phyloP scores from a whole-genome alignment of 2,329 filamentous ascomycete species.

The Colletotrichum cordylinicola region DNA sequence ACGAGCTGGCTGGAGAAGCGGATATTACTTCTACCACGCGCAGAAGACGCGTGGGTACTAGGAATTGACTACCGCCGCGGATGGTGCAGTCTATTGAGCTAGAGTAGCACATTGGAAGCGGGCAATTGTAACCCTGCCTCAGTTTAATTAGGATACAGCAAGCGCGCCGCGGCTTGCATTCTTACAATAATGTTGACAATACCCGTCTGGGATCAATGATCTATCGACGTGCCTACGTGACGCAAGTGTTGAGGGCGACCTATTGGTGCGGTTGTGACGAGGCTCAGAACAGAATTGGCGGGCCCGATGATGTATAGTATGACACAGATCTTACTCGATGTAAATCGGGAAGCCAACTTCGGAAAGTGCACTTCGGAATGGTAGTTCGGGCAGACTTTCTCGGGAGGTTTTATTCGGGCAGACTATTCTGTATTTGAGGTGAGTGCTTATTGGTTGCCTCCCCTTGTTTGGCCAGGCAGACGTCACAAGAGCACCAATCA shows the following conservation, averaged over 20 bases:
- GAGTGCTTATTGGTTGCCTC: neutral
- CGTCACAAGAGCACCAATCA: neutral
- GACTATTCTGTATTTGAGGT: neutral
- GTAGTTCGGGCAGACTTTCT: neutral
- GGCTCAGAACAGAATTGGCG: neutral
- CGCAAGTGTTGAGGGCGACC: neutral
- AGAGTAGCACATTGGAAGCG: neutral
- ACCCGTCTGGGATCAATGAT: neutral
- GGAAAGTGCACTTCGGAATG: neutral
- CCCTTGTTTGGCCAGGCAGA: neutral
- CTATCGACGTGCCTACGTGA: neutral
- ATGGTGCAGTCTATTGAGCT: neutral
- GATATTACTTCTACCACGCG: constrained; percentile 37
- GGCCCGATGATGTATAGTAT: neutral
- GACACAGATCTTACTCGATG: neutral
- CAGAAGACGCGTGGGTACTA: constrained; percentile 39
- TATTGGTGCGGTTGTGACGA: neutral
- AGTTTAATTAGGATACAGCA: neutral
- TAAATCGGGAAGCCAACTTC: neutral
- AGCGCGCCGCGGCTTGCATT: neutral
- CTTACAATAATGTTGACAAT: neutral
- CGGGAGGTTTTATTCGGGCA: neutral
- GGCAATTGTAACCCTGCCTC: neutral
- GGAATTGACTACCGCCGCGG: constrained; percentile 32
- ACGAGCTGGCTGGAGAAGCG: constrained; percentile 50